Base-by-base conservation (phyloP, 2,329 filamentous ascomycete genomes). In the Alternaria triticina region DNA sequence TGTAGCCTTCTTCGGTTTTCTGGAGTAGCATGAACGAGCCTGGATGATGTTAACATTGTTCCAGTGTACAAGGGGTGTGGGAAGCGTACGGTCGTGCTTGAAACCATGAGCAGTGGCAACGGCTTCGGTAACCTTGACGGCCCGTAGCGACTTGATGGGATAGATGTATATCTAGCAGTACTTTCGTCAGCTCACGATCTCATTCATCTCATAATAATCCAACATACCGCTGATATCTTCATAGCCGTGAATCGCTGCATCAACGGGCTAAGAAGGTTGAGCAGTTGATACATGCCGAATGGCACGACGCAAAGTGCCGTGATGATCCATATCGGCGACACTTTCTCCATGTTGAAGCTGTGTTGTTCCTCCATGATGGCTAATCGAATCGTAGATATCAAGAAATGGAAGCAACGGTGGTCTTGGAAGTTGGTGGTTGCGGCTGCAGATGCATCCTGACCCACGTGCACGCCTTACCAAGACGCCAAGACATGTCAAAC, bases 121-220 rank as follows among this genome's bases (percentile, higher is more conserved):
- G 15, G 81, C 79, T 43, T 74, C 72, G 3, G 77, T 71, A 25
- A 83, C 70, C 20, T 80, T 76, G 6, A 80, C 75, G 3, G 73
- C 77, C 15, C 82, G 79, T 7, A 84, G 74, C 13, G 82, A 82
- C 68, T 85, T 85, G 74, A 85, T 82, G 3, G 83, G 83, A 61
- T 85, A 85, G 6, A 80, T 76, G 61, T 82, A 82, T 13, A 85
- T 79, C 78, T 83, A 23, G 1, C 9, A 12, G 33, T 15, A 3
- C 17, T 27, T 4, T n/a, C 13, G 36, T 51, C 28, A 51, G 49
- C 28, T 36, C 17, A 13, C 44, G 44, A 12, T 25, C 22, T n/a
- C 28, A 3, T 5, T 0, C 15, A 22, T 20, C 11, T 33, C 8
- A 33, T 1, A 20, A 36, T 2, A 28, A n/a, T 12, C n/a, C 13